A percentile compares a stretch with the other conserved stretches of the same genome.
These are phyloP conservation scores for Helotiales sp. DNA, from an alignment of 2,329 filamentous ascomycete species.

Conservation along the genomic window DNA sequence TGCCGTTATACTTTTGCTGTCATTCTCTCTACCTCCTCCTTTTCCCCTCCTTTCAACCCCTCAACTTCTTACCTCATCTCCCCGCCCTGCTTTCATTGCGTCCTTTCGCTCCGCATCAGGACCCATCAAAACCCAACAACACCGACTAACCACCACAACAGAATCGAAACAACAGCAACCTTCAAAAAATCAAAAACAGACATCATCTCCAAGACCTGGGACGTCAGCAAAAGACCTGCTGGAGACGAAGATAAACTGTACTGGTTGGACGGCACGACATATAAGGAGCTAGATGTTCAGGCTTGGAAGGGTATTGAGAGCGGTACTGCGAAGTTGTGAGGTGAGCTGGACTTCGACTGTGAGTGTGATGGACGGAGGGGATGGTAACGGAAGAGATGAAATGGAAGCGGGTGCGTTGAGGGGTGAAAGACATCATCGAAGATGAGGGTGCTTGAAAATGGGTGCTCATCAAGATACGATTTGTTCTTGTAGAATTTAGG, in stretches of 20 bases:
- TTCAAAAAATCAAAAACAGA: slow-evolving; percentile 50
- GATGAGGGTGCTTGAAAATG: too few relatives aligned
- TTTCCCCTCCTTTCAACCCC: neutral
- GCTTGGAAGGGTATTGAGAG: slow-evolving; percentile 43
- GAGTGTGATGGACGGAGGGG: too few relatives aligned
- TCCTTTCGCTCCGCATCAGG: neutral
- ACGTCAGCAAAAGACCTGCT: slow-evolving; percentile 33
- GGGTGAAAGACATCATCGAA: too few relatives aligned
- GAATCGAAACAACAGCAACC: slow-evolving; percentile 46
- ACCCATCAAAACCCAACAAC: neutral
- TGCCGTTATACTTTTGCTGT: too few relatives aligned
- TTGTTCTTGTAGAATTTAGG: too few relatives aligned
- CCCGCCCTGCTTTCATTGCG: too few relatives aligned
- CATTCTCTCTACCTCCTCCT: neutral
- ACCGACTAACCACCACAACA: slow-evolving; percentile 7
- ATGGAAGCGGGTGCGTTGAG: too few relatives aligned
- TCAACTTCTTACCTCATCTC: too few relatives aligned
- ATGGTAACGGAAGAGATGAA: too few relatives aligned
- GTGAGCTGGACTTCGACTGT: too few relatives aligned
- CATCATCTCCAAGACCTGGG: slow-evolving; percentile 43
- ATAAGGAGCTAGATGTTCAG: slow-evolving; percentile 38
- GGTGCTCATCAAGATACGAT: too few relatives aligned
- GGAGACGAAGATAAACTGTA: slow-evolving; percentile 41
- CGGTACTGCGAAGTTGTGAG: slow-evolving; percentile 41
- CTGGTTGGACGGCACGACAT: slow-evolving; percentile 43